phyloP scores from a whole-genome alignment of 768 basidiomycete species.

The Agrocybe pediades region DNA sequence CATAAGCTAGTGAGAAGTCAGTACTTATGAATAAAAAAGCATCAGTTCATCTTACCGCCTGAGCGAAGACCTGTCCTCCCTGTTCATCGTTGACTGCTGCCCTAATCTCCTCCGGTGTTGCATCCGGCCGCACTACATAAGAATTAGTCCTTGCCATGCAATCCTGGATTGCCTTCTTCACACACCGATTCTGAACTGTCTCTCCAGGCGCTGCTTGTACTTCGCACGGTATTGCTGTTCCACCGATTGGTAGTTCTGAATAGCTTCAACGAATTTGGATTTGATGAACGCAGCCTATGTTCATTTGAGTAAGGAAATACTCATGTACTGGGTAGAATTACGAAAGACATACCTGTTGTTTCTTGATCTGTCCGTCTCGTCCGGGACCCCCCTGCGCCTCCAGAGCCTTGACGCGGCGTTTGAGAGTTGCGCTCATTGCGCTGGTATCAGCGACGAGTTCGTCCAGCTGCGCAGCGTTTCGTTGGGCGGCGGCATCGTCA shows the following conservation, averaged over 20 bases:
- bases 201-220: constrained; percentile 80
- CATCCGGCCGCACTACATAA: constrained; percentile 83
- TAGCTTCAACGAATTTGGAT: constrained; percentile 81
- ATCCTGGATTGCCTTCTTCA: not conserved
- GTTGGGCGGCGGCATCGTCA: constrained; percentile 67
- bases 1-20: constrained; percentile 59
- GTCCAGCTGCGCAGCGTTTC: constrained; percentile 63
- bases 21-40: not conserved
- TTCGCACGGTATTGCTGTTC: constrained; percentile 79
- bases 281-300: constrained; percentile 62
- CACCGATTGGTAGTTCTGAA: constrained; percentile 83
- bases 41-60: constrained; percentile 59
- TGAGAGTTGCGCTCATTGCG: constrained; percentile 65
- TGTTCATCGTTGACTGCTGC: constrained; percentile 86
- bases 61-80: constrained; percentile 86
- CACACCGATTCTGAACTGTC: constrained; percentile 86
- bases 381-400: constrained; percentile 67
- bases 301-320: constrained; percentile 1
- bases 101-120: constrained; percentile 83
- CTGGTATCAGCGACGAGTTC: constrained; percentile 74
- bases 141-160: not conserved
- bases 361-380: constrained; percentile 73
- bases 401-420: constrained; percentile 71
- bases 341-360: constrained; percentile 60
- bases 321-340: not conserved